Percentiles rank a stretch among this genome's conserved stretches.
Conservation (phyloP, 164 flowering plant genomes). For the Chimonanthus salicifolius region DNA sequence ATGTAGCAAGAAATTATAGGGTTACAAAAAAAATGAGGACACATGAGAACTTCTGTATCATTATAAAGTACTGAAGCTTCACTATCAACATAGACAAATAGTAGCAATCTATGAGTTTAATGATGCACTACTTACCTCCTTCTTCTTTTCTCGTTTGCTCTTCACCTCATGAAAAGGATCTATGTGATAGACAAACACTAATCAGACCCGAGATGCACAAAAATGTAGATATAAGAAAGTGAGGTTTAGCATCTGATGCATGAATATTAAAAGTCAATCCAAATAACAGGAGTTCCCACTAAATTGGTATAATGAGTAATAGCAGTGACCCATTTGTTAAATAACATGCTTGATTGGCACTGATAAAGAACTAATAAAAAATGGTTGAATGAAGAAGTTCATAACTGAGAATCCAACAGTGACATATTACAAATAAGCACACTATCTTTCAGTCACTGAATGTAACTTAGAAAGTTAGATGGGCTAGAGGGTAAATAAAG, state of each 20-base stretch:
- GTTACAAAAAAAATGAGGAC: neutral
- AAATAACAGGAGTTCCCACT: neutral
- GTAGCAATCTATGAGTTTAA: neutral
- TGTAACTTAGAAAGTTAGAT: neutral
- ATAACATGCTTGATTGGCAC: neutral
- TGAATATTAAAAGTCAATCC: neutral
- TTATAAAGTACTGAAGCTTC: neutral
- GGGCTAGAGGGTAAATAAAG: too few species aligned
- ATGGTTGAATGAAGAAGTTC: neutral
- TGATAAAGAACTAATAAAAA: neutral
- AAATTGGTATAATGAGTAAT: neutral
- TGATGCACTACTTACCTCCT: constrained; percentile 55
- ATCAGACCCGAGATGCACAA: neutral
- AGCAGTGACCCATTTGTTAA: neutral
- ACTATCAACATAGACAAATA: neutral
- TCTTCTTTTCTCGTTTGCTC: constrained; percentile 95
- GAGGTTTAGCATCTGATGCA: neutral
- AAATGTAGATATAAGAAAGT: too few species aligned
- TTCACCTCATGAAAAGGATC: constrained; percentile 98
- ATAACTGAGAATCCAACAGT: too few species aligned
- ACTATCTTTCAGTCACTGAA: neutral
- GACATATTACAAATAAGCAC: neutral
- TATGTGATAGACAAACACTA: constrained; percentile 25
- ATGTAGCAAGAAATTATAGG: neutral
- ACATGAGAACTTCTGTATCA: neutral